Evolutionary conservation across 148 eudicot genomes (phyloP).

Genomic region (Rhododendron mucronatum): DNA sequence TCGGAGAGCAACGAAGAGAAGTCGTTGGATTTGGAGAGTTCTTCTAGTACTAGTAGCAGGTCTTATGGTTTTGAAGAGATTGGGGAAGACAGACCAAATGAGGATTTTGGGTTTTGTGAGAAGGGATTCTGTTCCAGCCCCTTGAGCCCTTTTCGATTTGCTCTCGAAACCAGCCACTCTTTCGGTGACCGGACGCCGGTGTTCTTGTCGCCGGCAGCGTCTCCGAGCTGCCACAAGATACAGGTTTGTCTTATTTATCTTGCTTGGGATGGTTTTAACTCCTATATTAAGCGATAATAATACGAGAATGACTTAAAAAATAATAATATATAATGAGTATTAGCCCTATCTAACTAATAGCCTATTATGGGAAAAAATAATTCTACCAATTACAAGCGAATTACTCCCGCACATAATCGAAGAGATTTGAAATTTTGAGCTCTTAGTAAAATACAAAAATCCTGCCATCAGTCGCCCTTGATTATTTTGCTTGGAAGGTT

Average conservation of each 20-base stretch:
- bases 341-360: too few species aligned
- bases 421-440: too few species aligned
- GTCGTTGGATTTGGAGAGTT: slow-evolving; percentile 49
- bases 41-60: slow-evolving; percentile 28
- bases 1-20: slow-evolving; percentile 40
- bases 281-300: too few species aligned
- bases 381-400: too few species aligned
- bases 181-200: slow-evolving; percentile 42
- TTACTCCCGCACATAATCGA: too few species aligned
- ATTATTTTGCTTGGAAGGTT: too few species aligned
- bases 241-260: slow-evolving; percentile 37
- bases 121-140: slow-evolving; percentile 50
- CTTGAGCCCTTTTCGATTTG: slow-evolving; percentile 60
- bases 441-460: too few species aligned
- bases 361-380: too few species aligned
- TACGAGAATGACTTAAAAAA: too few species aligned
- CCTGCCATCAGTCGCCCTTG: too few species aligned
- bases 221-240: slow-evolving; percentile 40
- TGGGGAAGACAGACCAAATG: slow-evolving; percentile 7
- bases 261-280: not conserved
- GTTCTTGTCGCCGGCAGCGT: slow-evolving; percentile 49
- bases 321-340: too few species aligned
- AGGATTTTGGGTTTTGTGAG: slow-evolving; percentile 22
- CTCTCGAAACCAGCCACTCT: slow-evolving; percentile 42
- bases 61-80: slow-evolving; percentile 21